Evolutionary conservation across 257 asterid species (phyloP), one percentile per base, ranked within the genome.

Genomic region (Haberlea rhodopensis): DNA sequence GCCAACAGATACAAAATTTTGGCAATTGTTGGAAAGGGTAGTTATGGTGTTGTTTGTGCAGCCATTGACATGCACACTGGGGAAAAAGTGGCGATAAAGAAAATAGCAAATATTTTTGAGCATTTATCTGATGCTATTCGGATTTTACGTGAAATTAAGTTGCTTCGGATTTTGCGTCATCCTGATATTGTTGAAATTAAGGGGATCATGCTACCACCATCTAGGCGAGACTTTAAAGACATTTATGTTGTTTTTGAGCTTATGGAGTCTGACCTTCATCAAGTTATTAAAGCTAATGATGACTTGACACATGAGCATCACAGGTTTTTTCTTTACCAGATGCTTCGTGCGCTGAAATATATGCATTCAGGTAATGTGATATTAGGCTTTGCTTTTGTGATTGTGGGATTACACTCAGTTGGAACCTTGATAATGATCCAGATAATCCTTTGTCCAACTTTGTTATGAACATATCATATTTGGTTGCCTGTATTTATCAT

Each of bases 51-150:
- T 11, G 98, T 91, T 56, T 89, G 96, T 85, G 89, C 98, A 28
- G 98, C 98, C 11, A 89, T 80, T 66, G 98, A 91, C 72, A 82
- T 95, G 18, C 98, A 82, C 77, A 75, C 84, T 4, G 89, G 96
- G 19, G 96, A 87, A 73, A 91, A 91, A 73, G 98, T 91, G 57
- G 98, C 98, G 57, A 91, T 91, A 20, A 91, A 91, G 70, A 91
- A 91, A 80, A 91, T 91, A 81, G 89, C 89, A 57, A 96, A 91
- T 54, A 89, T 91, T 61, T 91, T 91, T 29, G 98, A 91, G 64
- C 98, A 91, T 48, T 90, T 91, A 66, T 89, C 98, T 3, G 98
- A 91, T 82, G 98, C 98, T 65, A 91, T 96, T 31, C 85, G 98
- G 8, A 91, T 91, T 71, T 91, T 91, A 61, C 89, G 98, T 2